These are phyloP conservation scores for Colletotrichum noveboracense DNA, from an alignment of 2,329 filamentous ascomycete genomes.

Conservation along the genomic window DNA sequence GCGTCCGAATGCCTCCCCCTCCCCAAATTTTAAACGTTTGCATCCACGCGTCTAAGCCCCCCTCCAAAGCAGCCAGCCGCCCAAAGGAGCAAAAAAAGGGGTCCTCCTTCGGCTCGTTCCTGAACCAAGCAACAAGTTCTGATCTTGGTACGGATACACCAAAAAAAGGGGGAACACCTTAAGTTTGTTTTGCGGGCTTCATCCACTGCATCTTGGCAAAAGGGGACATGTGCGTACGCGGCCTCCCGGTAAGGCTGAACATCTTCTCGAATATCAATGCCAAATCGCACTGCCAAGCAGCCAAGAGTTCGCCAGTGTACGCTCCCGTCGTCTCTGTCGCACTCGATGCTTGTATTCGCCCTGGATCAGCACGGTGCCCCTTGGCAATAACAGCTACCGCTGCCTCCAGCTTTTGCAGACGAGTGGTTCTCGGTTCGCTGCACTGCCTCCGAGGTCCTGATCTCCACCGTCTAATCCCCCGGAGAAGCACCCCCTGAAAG, in stretches of 20 bases:
- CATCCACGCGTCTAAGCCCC: not conserved
- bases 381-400: not conserved
- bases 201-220: not conserved
- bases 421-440: not conserved
- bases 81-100: not conserved
- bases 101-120: not conserved
- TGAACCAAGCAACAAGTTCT: not conserved
- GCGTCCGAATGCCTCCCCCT: not conserved
- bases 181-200: not conserved
- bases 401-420: not conserved
- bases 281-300: not conserved
- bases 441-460: not conserved
- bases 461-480: not conserved
- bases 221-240: not conserved
- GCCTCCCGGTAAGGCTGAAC: slow-evolving; percentile 7
- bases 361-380: not conserved
- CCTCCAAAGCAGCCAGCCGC: not conserved
- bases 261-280: not conserved
- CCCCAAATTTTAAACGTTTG: not conserved
- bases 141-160: not conserved
- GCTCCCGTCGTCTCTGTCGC: not conserved
- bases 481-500: not conserved
- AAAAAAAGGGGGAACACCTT: not conserved
- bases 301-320: not conserved
- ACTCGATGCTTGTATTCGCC: not conserved